These are phyloP conservation scores for Blastobotrys serpentis DNA, from an alignment of 1,139 yeast genomes.

Conservation along the genomic window DNA sequence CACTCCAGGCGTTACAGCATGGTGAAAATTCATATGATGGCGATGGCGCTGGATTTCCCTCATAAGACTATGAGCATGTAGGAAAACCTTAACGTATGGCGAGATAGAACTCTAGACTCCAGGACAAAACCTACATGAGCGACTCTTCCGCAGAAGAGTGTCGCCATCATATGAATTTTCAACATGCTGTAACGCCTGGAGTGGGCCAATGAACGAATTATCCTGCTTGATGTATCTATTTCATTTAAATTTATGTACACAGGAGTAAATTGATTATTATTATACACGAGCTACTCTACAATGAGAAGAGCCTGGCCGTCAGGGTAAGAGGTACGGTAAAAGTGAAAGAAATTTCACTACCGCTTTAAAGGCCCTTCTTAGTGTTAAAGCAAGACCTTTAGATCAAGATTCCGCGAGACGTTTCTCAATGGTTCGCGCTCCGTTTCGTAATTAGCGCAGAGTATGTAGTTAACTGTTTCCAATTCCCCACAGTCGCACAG, in stretches of 20 bases:
- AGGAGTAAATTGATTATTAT: too few species aligned
- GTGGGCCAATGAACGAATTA: too few species aligned
- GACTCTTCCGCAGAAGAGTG: not conserved
- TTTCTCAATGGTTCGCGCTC: not conserved
- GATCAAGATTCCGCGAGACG: not conserved
- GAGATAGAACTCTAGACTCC: not conserved
- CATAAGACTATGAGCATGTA: not conserved
- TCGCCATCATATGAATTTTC: too few species aligned
- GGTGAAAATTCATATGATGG: not conserved
- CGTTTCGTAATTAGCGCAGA: not conserved
- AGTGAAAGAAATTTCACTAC: not conserved
- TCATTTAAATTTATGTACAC: too few species aligned
- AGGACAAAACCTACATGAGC: not conserved
- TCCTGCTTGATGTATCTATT: too few species aligned
- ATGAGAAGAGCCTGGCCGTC: too few species aligned
- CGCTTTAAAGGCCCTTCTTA: not conserved
- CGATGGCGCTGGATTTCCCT: not conserved
- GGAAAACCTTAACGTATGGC: not conserved
- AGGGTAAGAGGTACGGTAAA: not conserved
- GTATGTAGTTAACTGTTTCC: not conserved
- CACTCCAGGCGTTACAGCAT: not conserved
- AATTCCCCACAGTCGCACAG: not conserved
- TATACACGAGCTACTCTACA: too few species aligned
- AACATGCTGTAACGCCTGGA: too few species aligned
- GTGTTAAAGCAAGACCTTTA: not conserved